Base-by-base conservation (phyloP, 371 early-diverging fungal genomes). In the Basidiobolus heterosporus region DNA sequence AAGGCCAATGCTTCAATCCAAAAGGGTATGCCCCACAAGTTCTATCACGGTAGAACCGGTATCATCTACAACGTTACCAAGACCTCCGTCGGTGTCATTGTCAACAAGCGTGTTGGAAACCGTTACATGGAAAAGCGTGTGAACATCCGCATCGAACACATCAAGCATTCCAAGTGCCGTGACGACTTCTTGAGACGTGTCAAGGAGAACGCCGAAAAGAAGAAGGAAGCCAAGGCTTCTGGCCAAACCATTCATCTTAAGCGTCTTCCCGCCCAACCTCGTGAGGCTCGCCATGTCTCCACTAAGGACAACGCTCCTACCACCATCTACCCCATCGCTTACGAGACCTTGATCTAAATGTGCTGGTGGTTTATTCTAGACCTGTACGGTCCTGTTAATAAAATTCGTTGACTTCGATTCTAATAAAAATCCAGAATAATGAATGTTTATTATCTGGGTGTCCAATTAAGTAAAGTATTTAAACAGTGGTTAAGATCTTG, bases 1-100 rank as follows among this genome's bases (percentile, higher is more conserved):
- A 89, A 88, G 78, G 93, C 88, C 57, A 88, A 93, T 74, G 85
- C 69, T 62, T 90, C 98, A 56, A 74, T 98, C 64, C 98, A 98
- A 70, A 97, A 96, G 87, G 99, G 99, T 72, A 94, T 99, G 97
- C 99, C 99, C 63, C 98, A 98, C 92, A 98, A 97, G 82, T 97
- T 85, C 87, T 99, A 96, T 84, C 98, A 98, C 73, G 98, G 91
- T 56, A 88, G 87, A 61, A 97, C 96, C 53, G 98, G 95, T 66
- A 81, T 97, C 69, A 76, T 97, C 66, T 97, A 85, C 86, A 97
- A 97, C 81, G 92, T 97, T 45, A 91, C 98, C 84, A 92, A 92
- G 84, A 77, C 89, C 49, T 75, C 98, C 48, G 91, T 98, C 50
- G 98, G 97, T 74, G 82, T 99, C 62, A 92, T 96, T 61, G 68